A percentile compares a stretch with the other conserved stretches of the same genome.
phyloP scores from a whole-genome alignment of 2,329 filamentous ascomycete species.

The Sclerotinia borealis region DNA sequence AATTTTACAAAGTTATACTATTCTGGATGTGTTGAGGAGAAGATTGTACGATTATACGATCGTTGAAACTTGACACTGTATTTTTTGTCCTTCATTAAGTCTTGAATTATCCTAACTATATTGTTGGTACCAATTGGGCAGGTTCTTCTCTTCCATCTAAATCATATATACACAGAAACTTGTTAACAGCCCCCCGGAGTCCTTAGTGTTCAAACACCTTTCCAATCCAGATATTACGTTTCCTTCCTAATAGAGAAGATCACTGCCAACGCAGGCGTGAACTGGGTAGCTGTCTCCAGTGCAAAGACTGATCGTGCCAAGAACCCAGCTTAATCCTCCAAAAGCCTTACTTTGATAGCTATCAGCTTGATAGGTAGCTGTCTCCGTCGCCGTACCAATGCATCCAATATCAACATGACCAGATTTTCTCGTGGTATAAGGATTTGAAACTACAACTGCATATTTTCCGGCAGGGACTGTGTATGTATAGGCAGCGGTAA shows the following conservation, averaged over 20 bases:
- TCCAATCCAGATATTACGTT: not conserved
- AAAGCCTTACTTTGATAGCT: not conserved
- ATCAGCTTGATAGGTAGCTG: not conserved
- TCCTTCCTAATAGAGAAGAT: not conserved
- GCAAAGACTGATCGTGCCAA: conserved; percentile 6
- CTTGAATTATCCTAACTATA: not conserved
- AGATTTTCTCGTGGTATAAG: not conserved
- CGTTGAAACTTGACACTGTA: not conserved
- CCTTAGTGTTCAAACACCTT: not conserved
- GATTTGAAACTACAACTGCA: conserved; percentile 1
- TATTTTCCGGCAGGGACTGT: not conserved
- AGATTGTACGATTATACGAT: not conserved
- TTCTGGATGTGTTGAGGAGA: not conserved
- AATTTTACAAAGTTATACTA: not conserved
- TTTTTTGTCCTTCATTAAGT: not conserved
- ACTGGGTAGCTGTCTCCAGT: not conserved
- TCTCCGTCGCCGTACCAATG: not conserved
- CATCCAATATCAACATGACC: not conserved
- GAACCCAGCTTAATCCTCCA: not conserved
- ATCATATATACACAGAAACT: not conserved
- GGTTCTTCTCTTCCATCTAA: not conserved
- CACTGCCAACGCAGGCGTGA: not conserved
- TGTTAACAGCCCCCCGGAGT: not conserved
- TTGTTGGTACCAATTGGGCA: not conserved
- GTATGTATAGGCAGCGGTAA: not conserved